A percentile compares a stretch with the other conserved stretches of the same genome.
Evolutionary conservation across 805 yeast species (phyloP).

Genomic region (Peterozyma xylosa): DNA sequence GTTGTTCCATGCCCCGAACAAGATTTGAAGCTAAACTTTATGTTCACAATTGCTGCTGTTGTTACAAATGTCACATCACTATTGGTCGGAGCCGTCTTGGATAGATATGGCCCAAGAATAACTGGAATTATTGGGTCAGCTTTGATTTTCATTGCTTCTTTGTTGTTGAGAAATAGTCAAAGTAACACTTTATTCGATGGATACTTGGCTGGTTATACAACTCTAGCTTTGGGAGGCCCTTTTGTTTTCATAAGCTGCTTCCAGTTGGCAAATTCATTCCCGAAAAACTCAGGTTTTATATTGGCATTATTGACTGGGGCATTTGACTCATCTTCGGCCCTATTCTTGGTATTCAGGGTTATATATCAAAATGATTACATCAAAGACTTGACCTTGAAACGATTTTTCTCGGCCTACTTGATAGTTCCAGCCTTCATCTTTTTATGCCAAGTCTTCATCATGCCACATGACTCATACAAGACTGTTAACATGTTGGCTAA

Average conservation of each 20-base stretch:
- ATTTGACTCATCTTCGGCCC: constrained; percentile 87
- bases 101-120: constrained; percentile 70
- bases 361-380: constrained; percentile 41
- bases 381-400: constrained; percentile 33
- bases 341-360: constrained; percentile 68
- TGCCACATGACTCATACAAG: constrained; percentile 76
- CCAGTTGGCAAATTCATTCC: constrained; percentile 85
- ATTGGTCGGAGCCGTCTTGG: constrained; percentile 75
- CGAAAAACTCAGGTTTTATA: constrained; percentile 71
- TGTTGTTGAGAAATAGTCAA: constrained; percentile 17
- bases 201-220: constrained; percentile 65
- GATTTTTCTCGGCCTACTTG: constrained; percentile 62
- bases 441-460: constrained; percentile 63
- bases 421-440: constrained; percentile 74
- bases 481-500: constrained; percentile 63
- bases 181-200: constrained; percentile 39
- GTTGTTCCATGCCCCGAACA: constrained; percentile 55
- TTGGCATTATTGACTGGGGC: constrained; percentile 88
- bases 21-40: constrained; percentile 70
- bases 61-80: constrained; percentile 79
- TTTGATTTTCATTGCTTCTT: constrained; percentile 50
- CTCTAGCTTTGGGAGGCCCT: constrained; percentile 87
- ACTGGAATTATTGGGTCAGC: constrained; percentile 70
- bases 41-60: constrained; percentile 84
- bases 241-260: constrained; percentile 86